Conservation (phyloP, 768 basidiomycete genomes). For the Macrocybe gigantea region DNA sequence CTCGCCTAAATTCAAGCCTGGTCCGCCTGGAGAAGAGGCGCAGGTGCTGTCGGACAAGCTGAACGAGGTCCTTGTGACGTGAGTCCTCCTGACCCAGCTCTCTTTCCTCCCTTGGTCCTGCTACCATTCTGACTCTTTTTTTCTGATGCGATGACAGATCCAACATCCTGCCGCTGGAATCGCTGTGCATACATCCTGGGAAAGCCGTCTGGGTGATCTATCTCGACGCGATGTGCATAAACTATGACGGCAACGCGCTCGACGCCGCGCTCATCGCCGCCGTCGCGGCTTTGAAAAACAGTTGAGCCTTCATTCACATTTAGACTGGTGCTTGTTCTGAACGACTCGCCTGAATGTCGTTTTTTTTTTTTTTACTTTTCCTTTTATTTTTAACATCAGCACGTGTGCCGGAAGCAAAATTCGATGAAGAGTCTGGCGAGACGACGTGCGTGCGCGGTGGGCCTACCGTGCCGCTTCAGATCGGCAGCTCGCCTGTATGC, state of each 20-base stretch:
- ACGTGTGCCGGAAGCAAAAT: slow-evolving; percentile 63
- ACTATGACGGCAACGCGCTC: slow-evolving; percentile 94
- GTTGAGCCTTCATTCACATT: slow-evolving; percentile 29
- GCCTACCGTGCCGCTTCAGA: slow-evolving; percentile 35
- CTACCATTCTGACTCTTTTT: not conserved
- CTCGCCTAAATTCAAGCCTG: slow-evolving; percentile 91
- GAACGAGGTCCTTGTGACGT: slow-evolving; percentile 74
- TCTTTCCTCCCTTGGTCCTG: not conserved
- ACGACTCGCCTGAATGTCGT: not conserved
- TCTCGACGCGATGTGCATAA: slow-evolving; percentile 91
- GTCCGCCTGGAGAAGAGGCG: slow-evolving; percentile 91
- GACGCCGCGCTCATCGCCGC: slow-evolving; percentile 88
- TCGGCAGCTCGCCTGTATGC: slow-evolving; percentile 40
- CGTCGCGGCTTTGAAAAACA: slow-evolving; percentile 79
- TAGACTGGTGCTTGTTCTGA: too few relatives aligned
- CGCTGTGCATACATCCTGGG: slow-evolving; percentile 74
- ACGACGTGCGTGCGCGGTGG: slow-evolving; percentile 55
- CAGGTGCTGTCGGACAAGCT: slow-evolving; percentile 85
- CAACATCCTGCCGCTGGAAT: slow-evolving; percentile 52
- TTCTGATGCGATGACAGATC: slow-evolving; percentile 40
- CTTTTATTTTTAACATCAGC: slow-evolving; percentile 35
- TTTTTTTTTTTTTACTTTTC: not conserved
- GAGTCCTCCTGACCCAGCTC: slow-evolving; percentile 23
- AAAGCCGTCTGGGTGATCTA: slow-evolving; percentile 93
- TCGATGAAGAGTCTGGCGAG: slow-evolving; percentile 57